These are phyloP conservation scores for Heterotrichella gracilis DNA, from an alignment of 352 stramenopile genomes.

Conservation along the genomic window DNA sequence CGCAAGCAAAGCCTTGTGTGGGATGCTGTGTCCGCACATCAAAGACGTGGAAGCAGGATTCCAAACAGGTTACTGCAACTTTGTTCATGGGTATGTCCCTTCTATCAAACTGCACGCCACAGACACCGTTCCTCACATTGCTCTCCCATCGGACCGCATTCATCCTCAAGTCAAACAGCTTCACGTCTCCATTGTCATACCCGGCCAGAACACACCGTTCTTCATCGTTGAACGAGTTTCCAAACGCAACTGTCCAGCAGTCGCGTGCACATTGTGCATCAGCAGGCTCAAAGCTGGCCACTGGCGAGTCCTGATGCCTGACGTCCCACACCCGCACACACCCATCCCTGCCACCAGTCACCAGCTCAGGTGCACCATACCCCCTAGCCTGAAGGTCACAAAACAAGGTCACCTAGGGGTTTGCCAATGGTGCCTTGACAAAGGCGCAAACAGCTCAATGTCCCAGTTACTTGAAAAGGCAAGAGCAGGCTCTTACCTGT, in stretches of 20 bases:
- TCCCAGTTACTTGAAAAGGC: too few relatives aligned
- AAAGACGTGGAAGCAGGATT: constrained; percentile 69
- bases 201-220: constrained; percentile 58
- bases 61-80: constrained; percentile 60
- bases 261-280: constrained; percentile 39
- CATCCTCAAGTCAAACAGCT: constrained; percentile 68
- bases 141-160: constrained; percentile 64
- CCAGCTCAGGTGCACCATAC: constrained; percentile 64
- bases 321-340: constrained; percentile 76
- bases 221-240: constrained; percentile 59
- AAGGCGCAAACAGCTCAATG: too few relatives aligned
- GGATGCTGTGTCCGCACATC: constrained; percentile 56
- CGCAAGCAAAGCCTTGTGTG: constrained; percentile 49
- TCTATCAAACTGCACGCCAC: constrained; percentile 62
- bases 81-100: constrained; percentile 94
- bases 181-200: constrained; percentile 83
- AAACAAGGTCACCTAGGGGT: too few relatives aligned
- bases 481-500: constrained; percentile 35
- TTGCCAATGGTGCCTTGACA: too few relatives aligned
- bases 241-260: constrained; percentile 73
- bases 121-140: constrained; percentile 75
- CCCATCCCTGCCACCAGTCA: constrained; percentile 55
- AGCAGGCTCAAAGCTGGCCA: constrained; percentile 54
- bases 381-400: too few relatives aligned
- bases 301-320: constrained; percentile 42